Evolutionary conservation across 1,139 yeast genomes (phyloP).

Genomic region (Kluyveromyces sp.): DNA sequence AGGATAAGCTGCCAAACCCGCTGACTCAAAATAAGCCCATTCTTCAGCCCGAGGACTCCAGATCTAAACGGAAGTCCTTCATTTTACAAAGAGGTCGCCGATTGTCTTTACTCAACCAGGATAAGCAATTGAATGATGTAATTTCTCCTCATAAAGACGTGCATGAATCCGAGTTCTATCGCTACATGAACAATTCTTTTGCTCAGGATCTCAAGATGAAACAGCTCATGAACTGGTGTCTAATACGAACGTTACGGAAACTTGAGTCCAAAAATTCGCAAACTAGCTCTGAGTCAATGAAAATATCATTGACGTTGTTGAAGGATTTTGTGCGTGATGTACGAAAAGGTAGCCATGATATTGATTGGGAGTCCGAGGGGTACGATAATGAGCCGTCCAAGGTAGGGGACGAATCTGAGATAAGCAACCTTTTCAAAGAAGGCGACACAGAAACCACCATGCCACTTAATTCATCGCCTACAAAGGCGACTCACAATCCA

Average conservation of each 20-base stretch:
- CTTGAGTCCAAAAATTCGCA: constrained; percentile 11
- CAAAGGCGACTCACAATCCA: constrained; percentile 1
- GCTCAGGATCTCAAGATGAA: constrained; percentile 26
- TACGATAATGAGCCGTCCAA: constrained; percentile 11
- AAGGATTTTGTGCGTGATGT: constrained; percentile 29
- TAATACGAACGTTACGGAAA: constrained; percentile 22
- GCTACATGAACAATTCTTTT: constrained; percentile 26
- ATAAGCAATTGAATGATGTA: constrained; percentile 17
- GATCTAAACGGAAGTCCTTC: constrained; percentile 19
- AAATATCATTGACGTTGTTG: constrained; percentile 22
- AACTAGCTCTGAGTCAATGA: constrained; percentile 10
- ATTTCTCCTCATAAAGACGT: constrained; percentile 30
- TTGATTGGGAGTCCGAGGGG: constrained; percentile 29
- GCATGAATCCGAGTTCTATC: constrained; percentile 29
- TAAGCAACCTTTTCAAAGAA: constrained; percentile 23
- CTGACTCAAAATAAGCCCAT: constrained; percentile 1
- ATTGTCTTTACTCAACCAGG: constrained; percentile 21
- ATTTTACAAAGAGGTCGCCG: constrained; percentile 25
- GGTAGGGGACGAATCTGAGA: constrained; percentile 15
- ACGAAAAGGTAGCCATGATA: constrained; percentile 21
- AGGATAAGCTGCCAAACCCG: constrained; percentile 4
- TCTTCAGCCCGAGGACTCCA: constrained; percentile 6
- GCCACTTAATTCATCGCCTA: constrained; percentile 4
- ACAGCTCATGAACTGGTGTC: constrained; percentile 30
- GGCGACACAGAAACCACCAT: constrained; percentile 14